A percentile compares a stretch with the other conserved stretches of the same genome.
These are phyloP conservation scores for Pisolithus thermaeus DNA, from an alignment of 1,284 basidiomycete genomes.

Conservation along the genomic window DNA sequence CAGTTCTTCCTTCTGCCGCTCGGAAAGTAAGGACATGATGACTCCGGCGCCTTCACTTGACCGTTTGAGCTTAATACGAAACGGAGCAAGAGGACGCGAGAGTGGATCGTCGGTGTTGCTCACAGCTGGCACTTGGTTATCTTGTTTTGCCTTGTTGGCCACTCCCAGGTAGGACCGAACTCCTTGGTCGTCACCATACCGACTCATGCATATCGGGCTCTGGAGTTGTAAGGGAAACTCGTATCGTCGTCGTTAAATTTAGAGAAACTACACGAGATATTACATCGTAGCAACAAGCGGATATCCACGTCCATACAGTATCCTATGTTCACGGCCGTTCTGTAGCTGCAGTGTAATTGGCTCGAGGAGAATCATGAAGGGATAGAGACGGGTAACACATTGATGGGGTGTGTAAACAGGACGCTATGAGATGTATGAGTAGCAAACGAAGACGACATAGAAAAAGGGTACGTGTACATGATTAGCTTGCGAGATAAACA, in stretches of 20 bases:
- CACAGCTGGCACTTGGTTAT: constrained; percentile 10
- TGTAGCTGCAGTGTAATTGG: constrained; percentile 25
- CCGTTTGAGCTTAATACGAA: constrained; percentile 9
- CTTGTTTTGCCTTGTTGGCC: constrained; percentile 30
- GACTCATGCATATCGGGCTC: no score
- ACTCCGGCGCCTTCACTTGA: constrained; percentile 10
- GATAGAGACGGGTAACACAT: constrained; percentile 19
- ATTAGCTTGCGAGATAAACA: constrained; percentile 13
- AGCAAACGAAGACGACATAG: constrained; percentile 5
- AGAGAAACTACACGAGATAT: constrained; percentile 22
- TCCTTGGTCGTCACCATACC: background rate
- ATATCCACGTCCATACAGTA: constrained; percentile 65
- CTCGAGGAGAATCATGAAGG: constrained; percentile 17
- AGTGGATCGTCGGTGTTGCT: constrained; percentile 9
- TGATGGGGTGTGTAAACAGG: constrained; percentile 19
- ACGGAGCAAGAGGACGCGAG: constrained; percentile 11
- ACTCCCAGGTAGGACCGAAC: background rate
- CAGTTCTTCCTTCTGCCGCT: constrained; percentile 82
- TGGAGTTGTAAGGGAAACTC: background rate
- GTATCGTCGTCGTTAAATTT: constrained; percentile 9
- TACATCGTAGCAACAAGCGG: constrained; percentile 52
- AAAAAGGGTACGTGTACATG: constrained; percentile 8
- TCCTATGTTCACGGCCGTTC: constrained; percentile 51
- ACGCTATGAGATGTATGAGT: constrained; percentile 5
- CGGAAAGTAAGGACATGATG: constrained; percentile 60